A percentile compares a stretch with the other conserved stretches of the same genome.
These are phyloP conservation scores for Aquilaria malaccensis DNA, from an alignment of 345 rosid species.

Conservation along the genomic window DNA sequence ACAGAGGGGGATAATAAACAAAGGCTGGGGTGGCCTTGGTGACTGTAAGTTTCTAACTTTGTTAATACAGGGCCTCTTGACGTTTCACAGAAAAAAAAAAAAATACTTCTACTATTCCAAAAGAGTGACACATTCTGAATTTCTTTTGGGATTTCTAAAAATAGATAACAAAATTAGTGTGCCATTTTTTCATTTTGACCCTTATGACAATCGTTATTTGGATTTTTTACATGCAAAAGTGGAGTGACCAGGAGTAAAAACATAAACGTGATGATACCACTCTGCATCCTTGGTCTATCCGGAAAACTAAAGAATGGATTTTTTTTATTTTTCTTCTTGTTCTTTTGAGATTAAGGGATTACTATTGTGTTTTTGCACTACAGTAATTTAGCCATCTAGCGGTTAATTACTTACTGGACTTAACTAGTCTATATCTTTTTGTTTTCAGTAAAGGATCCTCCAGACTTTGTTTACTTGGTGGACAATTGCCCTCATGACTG, in stretches of 20 bases:
- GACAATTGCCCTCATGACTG: conserved; percentile 93
- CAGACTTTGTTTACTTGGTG: conserved; percentile 64
- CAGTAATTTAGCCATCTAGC: too few species aligned
- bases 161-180: too few species aligned
- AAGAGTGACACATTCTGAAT: background rate
- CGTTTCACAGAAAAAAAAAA: too few species aligned
- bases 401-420: background rate
- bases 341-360: background rate
- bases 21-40: conserved; percentile 99
- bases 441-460: conserved; percentile 69
- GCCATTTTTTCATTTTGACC: too few species aligned
- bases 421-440: conserved; percentile 8
- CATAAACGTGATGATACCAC: too few species aligned
- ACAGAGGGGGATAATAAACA: conserved; percentile 91
- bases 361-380: too few species aligned
- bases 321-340: background rate
- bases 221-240: too few species aligned
- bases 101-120: background rate
- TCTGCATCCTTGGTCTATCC: too few species aligned
- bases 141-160: too few species aligned
- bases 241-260: too few species aligned
- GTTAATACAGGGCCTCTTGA: background rate
- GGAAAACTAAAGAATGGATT: background rate
- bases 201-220: too few species aligned
- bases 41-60: conserved; percentile 43